Evolutionary conservation across 2,329 filamentous ascomycete species (phyloP), one percentile per base, ranked within the genome.

Genomic region (Cordyceps fumosorosea): DNA sequence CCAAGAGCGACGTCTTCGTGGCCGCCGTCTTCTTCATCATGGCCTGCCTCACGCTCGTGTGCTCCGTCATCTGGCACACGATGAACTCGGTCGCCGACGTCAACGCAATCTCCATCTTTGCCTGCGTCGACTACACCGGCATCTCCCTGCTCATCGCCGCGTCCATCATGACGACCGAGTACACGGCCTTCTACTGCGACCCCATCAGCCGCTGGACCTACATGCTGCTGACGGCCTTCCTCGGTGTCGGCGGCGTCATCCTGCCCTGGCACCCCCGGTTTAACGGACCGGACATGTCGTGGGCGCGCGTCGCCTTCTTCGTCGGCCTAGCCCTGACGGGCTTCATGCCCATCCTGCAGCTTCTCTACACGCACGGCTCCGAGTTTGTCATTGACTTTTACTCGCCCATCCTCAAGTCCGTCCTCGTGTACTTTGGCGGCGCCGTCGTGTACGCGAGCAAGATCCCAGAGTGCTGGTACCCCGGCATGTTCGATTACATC

Each of bases 181-280:
- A 98, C 78, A 97, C 95, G 0, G 95, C 93, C 26, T 99, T 99
- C 76, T 99, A 99, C 79, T 97, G 95, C 78, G 95, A 99, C 70
- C 93, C 95, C 3, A 70, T 89, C 53, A 93, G 89, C 67, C 89
- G 93, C 61, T 95, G 89, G 84, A 80, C 84, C 14, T 99, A 98
- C 76, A 95, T 99, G 80, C 75, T 83, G 48, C 80, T 90, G 56
- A 98, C 95, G 2, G 88, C 90, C 62, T 73, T 88, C 16, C 84
- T 99, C 29, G 95, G 95, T 54, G 77, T 96, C 62, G 90, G 88
- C 45, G 95, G 95, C 62, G 91, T 96, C 66, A 90, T 97, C 65
- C 82, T 99, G 44, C 93, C 95, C 2, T 99, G 95, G 95, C 91
- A 96, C 74, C 95, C 95, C 34, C 89, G 85, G 22, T 99, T 99